Evolutionary conservation across 2,329 filamentous ascomycete genomes (phyloP), one percentile per base, ranked within the genome.

Genomic region (Drechslerella coelobrocha): DNA sequence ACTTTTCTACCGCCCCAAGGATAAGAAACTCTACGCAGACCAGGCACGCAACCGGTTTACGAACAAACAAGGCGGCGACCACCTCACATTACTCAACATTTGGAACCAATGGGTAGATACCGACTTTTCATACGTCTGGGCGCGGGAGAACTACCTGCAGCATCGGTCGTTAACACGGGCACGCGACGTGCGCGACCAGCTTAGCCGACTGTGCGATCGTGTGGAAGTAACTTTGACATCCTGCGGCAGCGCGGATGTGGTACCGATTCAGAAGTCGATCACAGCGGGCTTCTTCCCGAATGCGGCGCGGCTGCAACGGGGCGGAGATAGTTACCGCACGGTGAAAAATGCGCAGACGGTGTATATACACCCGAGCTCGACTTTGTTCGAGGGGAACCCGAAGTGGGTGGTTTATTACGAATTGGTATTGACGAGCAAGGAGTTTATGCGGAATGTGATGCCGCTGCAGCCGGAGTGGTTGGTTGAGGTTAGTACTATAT

Each of bases 21-120:
- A 99, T 80, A 97, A 97, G 82, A 96, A 96, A 78, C 89, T 97
- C 26, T 91, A 97, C 76, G 94, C 94, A 10, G 93, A 99, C 78
- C 91, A 89, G 72, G 94, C 94, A 0, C 87, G 92, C 12, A 88
- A 89, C 34, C 86, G 93, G 1, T 97, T 97, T 80, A 96, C 91
- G 0, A 83, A 93, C 77, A 91, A 91, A 75, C 92, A 95, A 72
- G 92, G 92, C 34, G 94, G 94, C 43, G 94, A 99, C 77, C 90
- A 96, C 76, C 78, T 94, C 3, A 92, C 91, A 0, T 84, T 96
- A 1, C 85, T 97, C 51, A 96, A 96, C 76, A 89, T 99, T 75
- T 99, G 89, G 87, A 93, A 94, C 76, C 90, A 96, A 78, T 99
- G 92, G 89, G 90, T 92, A 0, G 93, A 97, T 77, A 88, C 86